Conservation (phyloP, 805 yeast species). For the Myxozyma nipponensis region DNA sequence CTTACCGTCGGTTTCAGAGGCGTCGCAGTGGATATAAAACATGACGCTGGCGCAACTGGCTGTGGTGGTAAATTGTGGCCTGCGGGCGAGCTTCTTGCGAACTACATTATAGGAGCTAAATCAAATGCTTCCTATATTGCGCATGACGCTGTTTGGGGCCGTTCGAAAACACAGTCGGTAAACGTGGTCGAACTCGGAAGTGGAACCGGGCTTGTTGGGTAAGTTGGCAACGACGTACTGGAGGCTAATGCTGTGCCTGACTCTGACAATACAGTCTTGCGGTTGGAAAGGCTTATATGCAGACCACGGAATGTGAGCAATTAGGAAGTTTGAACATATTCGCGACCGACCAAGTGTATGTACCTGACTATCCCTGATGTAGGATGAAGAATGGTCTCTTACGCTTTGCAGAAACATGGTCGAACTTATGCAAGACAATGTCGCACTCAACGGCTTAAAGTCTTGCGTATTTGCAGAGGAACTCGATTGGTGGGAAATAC, state of each 20-base stretch:
- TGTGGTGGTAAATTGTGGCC: slow-evolving; percentile 66
- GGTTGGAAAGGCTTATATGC: slow-evolving; percentile 32
- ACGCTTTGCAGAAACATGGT: slow-evolving; percentile 38
- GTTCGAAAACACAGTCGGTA: slow-evolving; percentile 1
- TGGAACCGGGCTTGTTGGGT: slow-evolving; percentile 58
- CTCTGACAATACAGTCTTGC: slow-evolving; percentile 28
- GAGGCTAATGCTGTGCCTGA: background rate
- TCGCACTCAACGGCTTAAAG: slow-evolving; percentile 41
- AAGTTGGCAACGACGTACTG: slow-evolving; percentile 9
- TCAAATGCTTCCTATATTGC: slow-evolving; percentile 10
- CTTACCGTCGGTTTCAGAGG: slow-evolving; percentile 17
- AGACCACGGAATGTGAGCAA: slow-evolving; percentile 17
- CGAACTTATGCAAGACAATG: slow-evolving; percentile 47
- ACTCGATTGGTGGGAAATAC: slow-evolving; percentile 43
- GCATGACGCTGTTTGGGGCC: slow-evolving; percentile 16
- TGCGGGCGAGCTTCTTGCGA: slow-evolving; percentile 53
- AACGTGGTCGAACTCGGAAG: slow-evolving; percentile 52
- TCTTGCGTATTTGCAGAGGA: slow-evolving; percentile 42
- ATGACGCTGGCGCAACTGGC: slow-evolving; percentile 57
- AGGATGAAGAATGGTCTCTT: background rate
- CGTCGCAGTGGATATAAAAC: slow-evolving; percentile 38
- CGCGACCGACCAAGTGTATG: slow-evolving; percentile 48
- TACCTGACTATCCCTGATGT: slow-evolving; percentile 1
- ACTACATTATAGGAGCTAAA: slow-evolving; percentile 40
- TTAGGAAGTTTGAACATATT: slow-evolving; percentile 38